Evolutionary conservation across 2,329 filamentous ascomycete species (phyloP), one percentile per base, ranked within the genome.

Genomic region (Penicillium sp.): DNA sequence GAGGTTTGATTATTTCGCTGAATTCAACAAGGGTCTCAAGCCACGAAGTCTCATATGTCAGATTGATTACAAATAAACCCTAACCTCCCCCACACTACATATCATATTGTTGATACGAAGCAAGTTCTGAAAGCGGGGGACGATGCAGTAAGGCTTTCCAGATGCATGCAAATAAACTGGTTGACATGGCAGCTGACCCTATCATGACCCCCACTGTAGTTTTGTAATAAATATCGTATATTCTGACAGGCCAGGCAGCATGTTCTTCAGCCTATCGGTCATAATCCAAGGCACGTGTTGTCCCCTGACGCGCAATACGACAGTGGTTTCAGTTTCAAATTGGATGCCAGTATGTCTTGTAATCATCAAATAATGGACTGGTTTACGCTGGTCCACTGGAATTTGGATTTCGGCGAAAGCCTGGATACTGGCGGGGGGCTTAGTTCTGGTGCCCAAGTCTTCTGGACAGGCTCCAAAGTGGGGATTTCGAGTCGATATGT

Each of bases 401-500:
- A 22, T 22, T 22, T 22, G 5, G 48, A 21, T 11, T 26, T 24
- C 3, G 33, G n/a, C 4, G 22, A 31, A 19, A 16, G 27, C 22
- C 16, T 8, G 2, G 33, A 19, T 27, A 8, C 33, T 24, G 22
- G n/a, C 21, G n/a, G 29, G 11, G 7, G 7, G n/a, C 22, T 48
- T 11, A 16, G 14, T 39, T 52, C 44, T 14, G 39, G 49, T 21
- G 57, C 49, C 54, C 52, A 59, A 3, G 42, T 65, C 59, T 53
- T 65, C 47, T 21, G 67, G 46, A 51, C 43, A 19, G 48, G 57
- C 7, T 60, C 60, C 39, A 57, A 27, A 3, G 39, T 51, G 21
- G 60, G 58, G 37, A 71, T 52, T 52, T 66, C 68, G 29, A 72
- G 65, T 31, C 67, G 67, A 57, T 67, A 73, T 13, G 71, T 71